Base-by-base conservation (phyloP, 352 stramenopile species). In the Pythium brassicae region DNA sequence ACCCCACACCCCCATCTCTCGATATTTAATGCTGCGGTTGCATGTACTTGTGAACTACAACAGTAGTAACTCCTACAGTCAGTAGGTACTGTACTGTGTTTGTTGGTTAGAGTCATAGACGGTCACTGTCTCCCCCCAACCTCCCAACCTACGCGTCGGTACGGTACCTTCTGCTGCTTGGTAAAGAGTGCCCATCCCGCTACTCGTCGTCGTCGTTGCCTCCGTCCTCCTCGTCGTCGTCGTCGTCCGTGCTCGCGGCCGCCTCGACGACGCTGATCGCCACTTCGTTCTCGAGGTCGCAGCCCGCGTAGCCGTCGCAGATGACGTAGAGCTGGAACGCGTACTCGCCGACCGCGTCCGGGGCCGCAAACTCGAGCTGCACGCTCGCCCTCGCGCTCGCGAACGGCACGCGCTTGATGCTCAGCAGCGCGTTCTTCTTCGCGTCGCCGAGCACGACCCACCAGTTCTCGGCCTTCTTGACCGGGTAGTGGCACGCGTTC, bases 281-380 rank as follows among this genome's bases (percentile, higher is more conserved):
- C 42, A 94, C 66, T 56, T 97, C 86, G 71, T 99, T 99, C 72
- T 99, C 97, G 61, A 99, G 83, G 68, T 99, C 97, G 66, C 91
- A 98, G 25, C 97, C 97, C 9, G 98, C 72, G 72, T 99, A 99
- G 53, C 91, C 96, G 67, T 99, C 97, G 74, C 96, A 99, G 72
- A 99, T 99, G 40, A 99, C 95, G 69, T 98, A 99, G 25, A 99
- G 70, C 56, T 97, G 96, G 57, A 98, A 87, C 22, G 94, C 80
- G 70, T 98, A 96, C 57, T 97, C 84, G 43, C 97, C 97, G 27
- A 94, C 67, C 59, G 97, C 79, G 29, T 97, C 91, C 0, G 97
- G 97, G 23, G 97, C 96, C 23, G 96, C 85, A 71, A 99, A 99
- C 51, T 99, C 92, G 40, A 99, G 68, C 53, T 89, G 76, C n/a